Evolutionary conservation across 495 filamentous ascomycete species (phyloP).

Genomic region (Penicillium fimorum): DNA sequence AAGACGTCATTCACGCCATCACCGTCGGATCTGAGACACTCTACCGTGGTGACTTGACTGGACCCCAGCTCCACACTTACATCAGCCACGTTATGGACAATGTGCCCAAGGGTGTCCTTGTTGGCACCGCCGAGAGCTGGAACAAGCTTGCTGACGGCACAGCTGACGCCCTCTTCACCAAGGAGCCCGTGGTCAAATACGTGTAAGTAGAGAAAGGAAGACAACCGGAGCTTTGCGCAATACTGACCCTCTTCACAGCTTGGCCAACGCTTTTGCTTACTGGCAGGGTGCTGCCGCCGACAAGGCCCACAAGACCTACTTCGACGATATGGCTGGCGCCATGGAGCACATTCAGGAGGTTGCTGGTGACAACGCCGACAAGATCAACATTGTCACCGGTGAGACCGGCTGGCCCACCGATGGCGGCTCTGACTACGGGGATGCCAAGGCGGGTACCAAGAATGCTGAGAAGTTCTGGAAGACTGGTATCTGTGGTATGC

Average conservation of each 20-base stretch:
- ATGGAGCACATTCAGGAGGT: conserved; percentile 64
- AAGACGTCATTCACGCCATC: conserved; percentile 64
- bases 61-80: conserved; percentile 56
- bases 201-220: conserved; percentile 41
- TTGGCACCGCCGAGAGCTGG: conserved; percentile 81
- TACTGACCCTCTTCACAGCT: conserved; percentile 27
- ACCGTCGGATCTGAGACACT: conserved; percentile 78
- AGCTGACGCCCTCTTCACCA: conserved; percentile 60
- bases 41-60: conserved; percentile 72
- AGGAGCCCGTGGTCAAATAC: conserved; percentile 57
- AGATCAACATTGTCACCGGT: conserved; percentile 69
- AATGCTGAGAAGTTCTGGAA: conserved; percentile 64
- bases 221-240: neutral
- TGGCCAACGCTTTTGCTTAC: conserved; percentile 82
- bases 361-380: conserved; percentile 49
- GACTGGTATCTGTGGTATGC: conserved; percentile 66
- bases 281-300: conserved; percentile 68
- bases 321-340: conserved; percentile 71
- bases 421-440: conserved; percentile 63
- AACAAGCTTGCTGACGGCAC: conserved; percentile 76
- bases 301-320: conserved; percentile 67
- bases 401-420: conserved; percentile 71
- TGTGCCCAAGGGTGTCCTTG: conserved; percentile 51
- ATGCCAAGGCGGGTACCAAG: conserved; percentile 58
- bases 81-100: conserved; percentile 60